A percentile compares a stretch with the other conserved stretches of the same genome.
Conservation (phyloP, 805 yeast species). For the Lipomyces sp. region DNA sequence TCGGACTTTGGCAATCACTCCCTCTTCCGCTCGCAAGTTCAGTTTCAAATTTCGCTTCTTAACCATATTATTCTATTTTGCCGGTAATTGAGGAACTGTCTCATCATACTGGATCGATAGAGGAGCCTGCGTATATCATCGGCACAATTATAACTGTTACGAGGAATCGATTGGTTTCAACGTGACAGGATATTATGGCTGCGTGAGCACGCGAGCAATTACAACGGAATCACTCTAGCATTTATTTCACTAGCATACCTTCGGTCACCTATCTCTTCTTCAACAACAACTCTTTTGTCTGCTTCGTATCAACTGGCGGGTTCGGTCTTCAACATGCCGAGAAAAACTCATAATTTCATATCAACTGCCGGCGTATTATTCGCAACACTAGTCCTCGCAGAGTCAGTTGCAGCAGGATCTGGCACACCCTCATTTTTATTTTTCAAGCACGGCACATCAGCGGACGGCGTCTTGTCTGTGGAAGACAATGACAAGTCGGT, state of each 20-base stretch:
- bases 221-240: neutral
- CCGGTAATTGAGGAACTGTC: constrained; percentile 3
- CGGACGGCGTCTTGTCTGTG: neutral
- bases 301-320: neutral
- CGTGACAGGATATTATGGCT: neutral
- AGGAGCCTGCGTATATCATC: constrained; percentile 1
- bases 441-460: neutral
- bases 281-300: neutral
- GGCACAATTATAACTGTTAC: constrained; percentile 8
- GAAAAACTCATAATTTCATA: neutral
- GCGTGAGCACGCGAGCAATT: neutral
- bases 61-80: neutral
- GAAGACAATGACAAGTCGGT: neutral
- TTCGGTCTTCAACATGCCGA: neutral
- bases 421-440: neutral
- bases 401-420: neutral
- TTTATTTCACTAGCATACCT: neutral
- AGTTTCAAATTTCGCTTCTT: neutral
- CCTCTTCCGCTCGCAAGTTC: neutral
- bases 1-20: constrained; percentile 11
- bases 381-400: neutral
- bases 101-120: constrained; percentile 7
- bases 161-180: constrained; percentile 8
- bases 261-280: neutral
- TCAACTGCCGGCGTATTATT: neutral